Evolutionary conservation across 2,329 filamentous ascomycete species (phyloP).

Genomic region (Rhinocladiella mackenziei): DNA sequence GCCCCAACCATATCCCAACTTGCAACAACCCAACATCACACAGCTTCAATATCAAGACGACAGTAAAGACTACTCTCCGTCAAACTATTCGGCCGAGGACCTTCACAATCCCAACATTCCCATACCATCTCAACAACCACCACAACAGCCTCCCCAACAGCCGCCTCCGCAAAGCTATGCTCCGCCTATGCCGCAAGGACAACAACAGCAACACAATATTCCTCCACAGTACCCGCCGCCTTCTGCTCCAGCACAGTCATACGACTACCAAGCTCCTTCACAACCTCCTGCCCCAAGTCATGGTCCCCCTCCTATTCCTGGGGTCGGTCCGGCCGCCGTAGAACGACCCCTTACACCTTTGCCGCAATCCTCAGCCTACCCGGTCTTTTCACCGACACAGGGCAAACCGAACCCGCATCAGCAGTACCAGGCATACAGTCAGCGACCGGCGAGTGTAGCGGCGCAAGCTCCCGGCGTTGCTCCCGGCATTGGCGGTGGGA

Average conservation of each 20-base stretch:
- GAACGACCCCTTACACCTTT: conserved; percentile 15
- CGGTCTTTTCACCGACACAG: conserved; percentile 15
- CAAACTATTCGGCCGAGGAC: conserved; percentile 38
- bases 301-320: conserved; percentile 20
- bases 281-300: conserved; percentile 22
- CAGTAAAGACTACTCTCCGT: conserved; percentile 38
- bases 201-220: conserved; percentile 70
- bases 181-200: conserved; percentile 9
- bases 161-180: conserved; percentile 10
- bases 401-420: conserved; percentile 10
- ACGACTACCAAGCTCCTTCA: conserved; percentile 21
- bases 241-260: conserved; percentile 15
- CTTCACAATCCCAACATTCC: conserved; percentile 7
- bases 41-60: conserved; percentile 33
- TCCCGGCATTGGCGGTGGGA: conserved; percentile 1
- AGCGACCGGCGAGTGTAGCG: conserved; percentile 17
- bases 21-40: conserved; percentile 26
- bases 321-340: background rate
- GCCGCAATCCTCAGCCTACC: conserved; percentile 17
- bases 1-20: conserved; percentile 14
- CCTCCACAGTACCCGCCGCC: conserved; percentile 70
- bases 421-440: conserved; percentile 29
- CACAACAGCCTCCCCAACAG: conserved; percentile 6
- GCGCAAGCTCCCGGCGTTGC: conserved; percentile 7
- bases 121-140: conserved; percentile 8